These are phyloP conservation scores for Chlamydomonas applanata DNA, from an alignment of 139 green algal species.

Conservation along the genomic window DNA sequence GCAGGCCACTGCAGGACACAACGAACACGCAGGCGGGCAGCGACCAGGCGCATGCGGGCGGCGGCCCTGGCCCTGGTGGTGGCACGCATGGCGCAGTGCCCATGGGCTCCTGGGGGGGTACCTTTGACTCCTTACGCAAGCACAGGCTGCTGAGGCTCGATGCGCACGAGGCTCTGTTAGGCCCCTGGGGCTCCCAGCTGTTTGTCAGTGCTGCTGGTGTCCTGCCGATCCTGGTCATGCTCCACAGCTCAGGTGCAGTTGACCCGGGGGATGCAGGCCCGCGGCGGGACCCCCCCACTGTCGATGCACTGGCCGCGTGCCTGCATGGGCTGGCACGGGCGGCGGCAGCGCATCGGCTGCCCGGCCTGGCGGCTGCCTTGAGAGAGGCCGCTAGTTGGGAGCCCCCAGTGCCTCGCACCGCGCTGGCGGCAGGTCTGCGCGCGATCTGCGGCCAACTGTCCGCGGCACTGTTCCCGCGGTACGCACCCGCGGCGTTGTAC, in stretches of 20 bases:
- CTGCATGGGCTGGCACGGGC: constrained; percentile 29
- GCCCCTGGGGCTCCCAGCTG: constrained; percentile 57
- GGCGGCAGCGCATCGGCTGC: constrained; percentile 40
- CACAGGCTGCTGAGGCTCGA: constrained; percentile 35
- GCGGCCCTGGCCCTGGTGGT: constrained; percentile 13
- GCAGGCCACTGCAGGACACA: neutral
- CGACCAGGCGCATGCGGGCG: neutral
- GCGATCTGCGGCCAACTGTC: constrained; percentile 17
- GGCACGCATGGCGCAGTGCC: constrained; percentile 15
- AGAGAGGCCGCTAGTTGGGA: constrained; percentile 8
- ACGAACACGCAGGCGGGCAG: neutral
- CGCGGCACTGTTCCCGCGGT: constrained; percentile 28
- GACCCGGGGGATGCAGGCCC: neutral
- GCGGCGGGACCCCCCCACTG: neutral
- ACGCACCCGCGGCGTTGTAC: constrained; percentile 31
- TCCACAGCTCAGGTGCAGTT: constrained; percentile 34
- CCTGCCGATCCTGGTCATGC: constrained; percentile 73
- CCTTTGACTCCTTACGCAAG: constrained; percentile 28
- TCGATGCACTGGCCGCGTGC: neutral
- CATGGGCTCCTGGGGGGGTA: constrained; percentile 14
- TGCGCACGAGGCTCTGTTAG: constrained; percentile 63
- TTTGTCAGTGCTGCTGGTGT: constrained; percentile 62
- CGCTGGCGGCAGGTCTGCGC: neutral
- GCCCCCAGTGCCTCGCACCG: neutral
- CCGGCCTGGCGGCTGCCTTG: constrained; percentile 34